phyloP scores from a whole-genome alignment of 75 land plant genomes.

The Cryptomeria japonica region DNA sequence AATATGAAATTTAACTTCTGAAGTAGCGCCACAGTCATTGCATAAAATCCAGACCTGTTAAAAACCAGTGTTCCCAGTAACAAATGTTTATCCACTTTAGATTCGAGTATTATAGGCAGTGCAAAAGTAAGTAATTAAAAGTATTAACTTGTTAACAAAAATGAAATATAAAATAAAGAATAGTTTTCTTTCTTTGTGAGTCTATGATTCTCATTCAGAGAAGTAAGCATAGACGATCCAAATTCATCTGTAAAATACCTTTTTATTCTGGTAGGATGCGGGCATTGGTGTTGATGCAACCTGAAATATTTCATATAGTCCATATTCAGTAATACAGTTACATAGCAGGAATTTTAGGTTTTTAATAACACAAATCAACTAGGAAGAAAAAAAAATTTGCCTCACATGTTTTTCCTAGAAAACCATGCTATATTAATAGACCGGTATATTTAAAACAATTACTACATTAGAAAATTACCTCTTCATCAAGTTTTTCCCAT shows the following conservation, averaged over 20 bases:
- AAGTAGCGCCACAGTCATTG: constrained; percentile 73
- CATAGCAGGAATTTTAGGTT: background rate
- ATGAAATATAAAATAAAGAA: background rate
- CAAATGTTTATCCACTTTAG: background rate
- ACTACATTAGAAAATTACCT: constrained; percentile 13
- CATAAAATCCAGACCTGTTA: constrained; percentile 77
- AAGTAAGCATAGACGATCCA: background rate
- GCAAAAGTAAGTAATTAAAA: background rate
- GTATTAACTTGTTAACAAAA: background rate
- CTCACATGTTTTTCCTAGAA: background rate
- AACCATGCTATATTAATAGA: background rate
- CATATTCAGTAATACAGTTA: background rate
- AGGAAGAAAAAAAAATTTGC: too few relatives aligned
- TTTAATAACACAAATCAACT: background rate
- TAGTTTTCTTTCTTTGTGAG: background rate
- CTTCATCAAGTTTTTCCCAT: constrained; percentile 80
- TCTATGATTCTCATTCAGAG: background rate
- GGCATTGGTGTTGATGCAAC: constrained; percentile 87
- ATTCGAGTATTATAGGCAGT: background rate
- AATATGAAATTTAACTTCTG: constrained; percentile 62
- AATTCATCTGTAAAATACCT: constrained; percentile 35
- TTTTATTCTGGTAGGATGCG: constrained; percentile 48
- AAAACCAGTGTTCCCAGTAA: background rate
- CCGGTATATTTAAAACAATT: background rate
- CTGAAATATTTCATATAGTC: constrained; percentile 16